A percentile compares a stretch with the other conserved stretches of the same genome.
Evolutionary conservation across 2,329 filamentous ascomycete species (phyloP).

Genomic region (Fusarium robinianum): DNA sequence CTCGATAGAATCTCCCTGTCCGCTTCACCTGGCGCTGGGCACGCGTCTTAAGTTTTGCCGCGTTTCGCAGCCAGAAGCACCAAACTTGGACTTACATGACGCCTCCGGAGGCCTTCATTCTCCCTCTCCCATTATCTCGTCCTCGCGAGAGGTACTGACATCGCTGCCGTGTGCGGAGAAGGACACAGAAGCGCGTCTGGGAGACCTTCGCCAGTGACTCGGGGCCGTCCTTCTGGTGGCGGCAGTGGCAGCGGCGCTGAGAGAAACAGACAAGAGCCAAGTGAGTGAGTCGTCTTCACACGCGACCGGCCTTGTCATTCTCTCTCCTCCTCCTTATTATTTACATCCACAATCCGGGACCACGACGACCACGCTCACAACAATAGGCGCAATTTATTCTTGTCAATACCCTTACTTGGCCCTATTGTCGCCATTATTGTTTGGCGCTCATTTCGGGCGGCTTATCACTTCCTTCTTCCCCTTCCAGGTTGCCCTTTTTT

Average conservation of each 20-base stretch:
- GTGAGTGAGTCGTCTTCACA: too few relatives aligned
- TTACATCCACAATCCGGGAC: slow-evolving; percentile 24
- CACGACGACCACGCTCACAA: slow-evolving; percentile 11
- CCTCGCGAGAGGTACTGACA: slow-evolving; percentile 20
- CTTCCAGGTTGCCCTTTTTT: slow-evolving; percentile 1
- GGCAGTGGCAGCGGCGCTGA: slow-evolving; percentile 14
- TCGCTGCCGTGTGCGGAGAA: slow-evolving; percentile 4
- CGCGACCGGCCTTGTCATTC: slow-evolving; percentile 28
- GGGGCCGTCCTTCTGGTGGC: slow-evolving; percentile 14
- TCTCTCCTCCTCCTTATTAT: slow-evolving; percentile 35
- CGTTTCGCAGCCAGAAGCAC: slow-evolving; percentile 26
- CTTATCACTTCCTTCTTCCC: too few relatives aligned
- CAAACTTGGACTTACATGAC: slow-evolving; percentile 27
- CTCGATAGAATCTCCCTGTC: slow-evolving; percentile 39
- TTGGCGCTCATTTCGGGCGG: too few relatives aligned
- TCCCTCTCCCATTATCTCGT: slow-evolving; percentile 10
- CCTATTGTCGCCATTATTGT: too few relatives aligned
- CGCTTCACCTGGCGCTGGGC: slow-evolving; percentile 34
- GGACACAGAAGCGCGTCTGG: too few relatives aligned
- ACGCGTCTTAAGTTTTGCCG: slow-evolving; percentile 38
- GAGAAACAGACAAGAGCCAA: not conserved
- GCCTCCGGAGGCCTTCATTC: slow-evolving; percentile 8
- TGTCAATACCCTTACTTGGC: too few relatives aligned
- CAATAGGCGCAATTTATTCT: slow-evolving; percentile 10
- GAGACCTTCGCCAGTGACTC: slow-evolving; percentile 13